phyloP scores from a whole-genome alignment of 202 grass and related monocot species.

The Schoenoplectus tabernaemontani region DNA sequence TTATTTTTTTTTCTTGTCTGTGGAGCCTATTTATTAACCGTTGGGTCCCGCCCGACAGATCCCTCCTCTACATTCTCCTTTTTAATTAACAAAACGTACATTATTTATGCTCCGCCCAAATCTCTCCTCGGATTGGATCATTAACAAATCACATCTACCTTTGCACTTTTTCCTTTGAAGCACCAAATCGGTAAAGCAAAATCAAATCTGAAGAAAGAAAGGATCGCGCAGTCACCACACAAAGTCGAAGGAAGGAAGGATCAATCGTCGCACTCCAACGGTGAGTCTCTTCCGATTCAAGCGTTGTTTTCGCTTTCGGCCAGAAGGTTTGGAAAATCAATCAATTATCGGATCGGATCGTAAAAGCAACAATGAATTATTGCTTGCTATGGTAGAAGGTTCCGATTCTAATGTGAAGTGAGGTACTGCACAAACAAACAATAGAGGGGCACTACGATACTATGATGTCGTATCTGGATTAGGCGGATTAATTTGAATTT shows the following conservation, averaged over 20 bases:
- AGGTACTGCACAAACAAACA: not conserved
- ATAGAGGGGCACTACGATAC: not conserved
- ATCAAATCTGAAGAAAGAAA: constrained; percentile 5
- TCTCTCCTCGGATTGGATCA: not conserved
- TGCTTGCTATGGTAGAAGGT: not conserved
- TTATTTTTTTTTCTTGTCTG: too few relatives aligned
- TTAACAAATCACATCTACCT: not conserved
- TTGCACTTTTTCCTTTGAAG: not conserved
- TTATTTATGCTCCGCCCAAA: not conserved
- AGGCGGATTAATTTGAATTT: not conserved
- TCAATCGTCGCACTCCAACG: not conserved
- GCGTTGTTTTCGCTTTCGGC: not conserved
- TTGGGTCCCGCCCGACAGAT: not conserved
- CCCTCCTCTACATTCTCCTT: not conserved
- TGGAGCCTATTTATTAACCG: not conserved
- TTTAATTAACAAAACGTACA: not conserved
- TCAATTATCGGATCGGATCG: not conserved
- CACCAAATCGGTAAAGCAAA: not conserved
- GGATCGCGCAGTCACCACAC: not conserved
- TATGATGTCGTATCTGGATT: constrained; percentile 8
- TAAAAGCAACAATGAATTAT: too few relatives aligned
- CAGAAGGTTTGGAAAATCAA: not conserved
- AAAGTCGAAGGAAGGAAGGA: not conserved
- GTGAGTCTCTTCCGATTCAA: not conserved
- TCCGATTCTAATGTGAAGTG: not conserved